These are phyloP conservation scores for Fonsecaea erecta DNA, from an alignment of 2,329 filamentous ascomycete species.

Conservation along the genomic window DNA sequence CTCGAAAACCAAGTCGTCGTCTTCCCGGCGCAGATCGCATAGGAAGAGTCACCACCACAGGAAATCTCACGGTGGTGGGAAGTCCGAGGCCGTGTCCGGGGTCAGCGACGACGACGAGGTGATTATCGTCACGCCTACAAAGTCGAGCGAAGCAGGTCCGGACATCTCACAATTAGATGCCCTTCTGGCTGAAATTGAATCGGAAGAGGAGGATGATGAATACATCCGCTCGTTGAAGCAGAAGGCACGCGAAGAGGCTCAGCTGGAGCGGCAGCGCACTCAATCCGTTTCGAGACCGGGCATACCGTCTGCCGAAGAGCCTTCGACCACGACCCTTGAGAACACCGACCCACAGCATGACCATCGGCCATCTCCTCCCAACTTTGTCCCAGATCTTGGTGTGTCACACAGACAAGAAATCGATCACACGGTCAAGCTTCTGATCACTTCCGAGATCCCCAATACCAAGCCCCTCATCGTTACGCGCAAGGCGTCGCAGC, in stretches of 20 bases:
- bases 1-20: neutral
- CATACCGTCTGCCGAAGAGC: slow-evolving; percentile 7
- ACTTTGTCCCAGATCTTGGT: slow-evolving; percentile 12
- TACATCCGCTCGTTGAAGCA: slow-evolving; percentile 50
- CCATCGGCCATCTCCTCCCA: slow-evolving; percentile 22
- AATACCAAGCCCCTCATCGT: slow-evolving; percentile 65
- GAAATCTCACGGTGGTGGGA: too few species aligned
- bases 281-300: slow-evolving; percentile 12
- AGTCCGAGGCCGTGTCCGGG: too few species aligned
- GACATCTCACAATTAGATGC: neutral
- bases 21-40: slow-evolving; percentile 1
- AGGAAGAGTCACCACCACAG: slow-evolving; percentile 4
- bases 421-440: slow-evolving; percentile 63
- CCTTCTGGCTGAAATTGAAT: slow-evolving; percentile 30
- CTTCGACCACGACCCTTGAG: slow-evolving; percentile 1
- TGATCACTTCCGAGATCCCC: slow-evolving; percentile 70
- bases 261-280: slow-evolving; percentile 39
- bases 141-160: neutral
- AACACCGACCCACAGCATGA: slow-evolving; percentile 4
- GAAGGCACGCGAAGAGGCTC: slow-evolving; percentile 48
- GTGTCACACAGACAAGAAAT: slow-evolving; percentile 26
- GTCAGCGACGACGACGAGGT: slow-evolving; percentile 27
- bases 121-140: slow-evolving; percentile 18
- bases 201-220: slow-evolving; percentile 42
- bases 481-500: slow-evolving; percentile 69